Conservation (phyloP, 116 monocot species). For the Zostera marina region DNA sequence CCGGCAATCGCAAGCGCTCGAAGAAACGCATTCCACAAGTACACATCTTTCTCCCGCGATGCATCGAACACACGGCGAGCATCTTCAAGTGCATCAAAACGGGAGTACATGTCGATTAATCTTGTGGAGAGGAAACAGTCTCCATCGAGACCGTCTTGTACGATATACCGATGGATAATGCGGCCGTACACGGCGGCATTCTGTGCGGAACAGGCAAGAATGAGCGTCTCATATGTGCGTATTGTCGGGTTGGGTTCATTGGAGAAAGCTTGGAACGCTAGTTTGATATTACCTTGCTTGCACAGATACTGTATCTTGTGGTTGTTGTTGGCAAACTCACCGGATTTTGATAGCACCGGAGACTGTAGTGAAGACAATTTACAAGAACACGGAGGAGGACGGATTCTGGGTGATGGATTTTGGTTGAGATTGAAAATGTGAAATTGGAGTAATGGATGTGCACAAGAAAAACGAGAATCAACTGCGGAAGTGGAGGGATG, state of each 20-base stretch:
- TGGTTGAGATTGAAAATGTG: too few relatives aligned
- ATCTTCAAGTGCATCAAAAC: constrained; percentile 16
- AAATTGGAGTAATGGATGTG: too few relatives aligned
- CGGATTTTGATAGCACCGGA: too few relatives aligned
- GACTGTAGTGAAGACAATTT: too few relatives aligned
- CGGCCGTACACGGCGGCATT: constrained; percentile 14
- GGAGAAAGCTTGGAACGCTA: constrained; percentile 48
- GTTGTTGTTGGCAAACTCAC: constrained; percentile 26
- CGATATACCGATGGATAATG: constrained; percentile 29
- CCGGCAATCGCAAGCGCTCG: constrained; percentile 34
- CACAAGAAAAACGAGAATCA: too few relatives aligned
- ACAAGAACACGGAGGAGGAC: too few relatives aligned
- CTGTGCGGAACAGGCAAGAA: constrained; percentile 36
- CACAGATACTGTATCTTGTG: constrained; percentile 66
- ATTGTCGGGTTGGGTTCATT: constrained; percentile 45
- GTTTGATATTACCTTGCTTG: constrained; percentile 43
- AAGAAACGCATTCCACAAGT: constrained; percentile 66
- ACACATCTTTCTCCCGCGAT: constrained; percentile 43
- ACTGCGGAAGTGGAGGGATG: too few relatives aligned
- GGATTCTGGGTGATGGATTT: too few relatives aligned
- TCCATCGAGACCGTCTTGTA: constrained; percentile 30
- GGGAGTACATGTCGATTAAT: constrained; percentile 57
- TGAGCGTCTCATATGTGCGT: constrained; percentile 52
- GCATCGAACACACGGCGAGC: constrained; percentile 63
- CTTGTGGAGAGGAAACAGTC: constrained; percentile 72